Evolutionary conservation across 495 filamentous ascomycete genomes (phyloP).

Genomic region (Emericellopsis terricola): DNA sequence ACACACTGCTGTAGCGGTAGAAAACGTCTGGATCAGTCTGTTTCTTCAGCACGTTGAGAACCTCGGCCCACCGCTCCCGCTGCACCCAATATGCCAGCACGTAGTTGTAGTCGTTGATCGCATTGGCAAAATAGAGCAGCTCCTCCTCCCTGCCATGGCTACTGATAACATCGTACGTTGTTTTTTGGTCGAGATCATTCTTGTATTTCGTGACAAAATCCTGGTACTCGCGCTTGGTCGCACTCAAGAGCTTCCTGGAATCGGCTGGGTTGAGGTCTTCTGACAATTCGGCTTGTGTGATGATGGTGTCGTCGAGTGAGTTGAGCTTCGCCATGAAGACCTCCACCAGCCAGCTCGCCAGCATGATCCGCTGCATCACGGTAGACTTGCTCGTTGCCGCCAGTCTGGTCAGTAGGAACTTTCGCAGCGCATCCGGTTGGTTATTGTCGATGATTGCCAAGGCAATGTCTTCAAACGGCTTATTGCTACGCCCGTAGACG

Average conservation of each 20-base stretch:
- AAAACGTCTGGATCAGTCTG: slow-evolving; percentile 87
- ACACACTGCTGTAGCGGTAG: slow-evolving; percentile 88
- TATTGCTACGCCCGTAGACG: slow-evolving; percentile 87
- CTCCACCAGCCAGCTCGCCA: slow-evolving; percentile 88
- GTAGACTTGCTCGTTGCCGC: slow-evolving; percentile 62
- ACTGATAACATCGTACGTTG: slow-evolving; percentile 87
- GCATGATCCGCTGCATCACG: slow-evolving; percentile 87
- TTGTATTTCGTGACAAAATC: slow-evolving; percentile 76
- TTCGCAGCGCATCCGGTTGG: slow-evolving; percentile 80
- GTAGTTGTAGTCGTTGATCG: slow-evolving; percentile 80
- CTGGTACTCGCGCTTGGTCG: slow-evolving; percentile 60
- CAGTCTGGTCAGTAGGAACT: slow-evolving; percentile 76
- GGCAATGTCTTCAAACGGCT: slow-evolving; percentile 90
- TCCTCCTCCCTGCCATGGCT: slow-evolving; percentile 90
- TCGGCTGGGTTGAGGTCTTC: slow-evolving; percentile 50
- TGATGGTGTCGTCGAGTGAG: slow-evolving; percentile 80
- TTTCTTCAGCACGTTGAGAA: slow-evolving; percentile 70
- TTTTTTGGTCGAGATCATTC: slow-evolving; percentile 71
- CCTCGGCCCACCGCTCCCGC: slow-evolving; percentile 83
- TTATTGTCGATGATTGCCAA: slow-evolving; percentile 75
- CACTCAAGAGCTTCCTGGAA: slow-evolving; percentile 50
- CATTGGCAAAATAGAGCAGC: slow-evolving; percentile 74
- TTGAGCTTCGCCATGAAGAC: slow-evolving; percentile 96
- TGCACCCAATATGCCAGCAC: slow-evolving; percentile 96
- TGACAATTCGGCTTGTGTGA: slow-evolving; percentile 70